phyloP scores from a whole-genome alignment of 2,329 filamentous ascomycete genomes.

The Pyrenochaeta sp. region DNA sequence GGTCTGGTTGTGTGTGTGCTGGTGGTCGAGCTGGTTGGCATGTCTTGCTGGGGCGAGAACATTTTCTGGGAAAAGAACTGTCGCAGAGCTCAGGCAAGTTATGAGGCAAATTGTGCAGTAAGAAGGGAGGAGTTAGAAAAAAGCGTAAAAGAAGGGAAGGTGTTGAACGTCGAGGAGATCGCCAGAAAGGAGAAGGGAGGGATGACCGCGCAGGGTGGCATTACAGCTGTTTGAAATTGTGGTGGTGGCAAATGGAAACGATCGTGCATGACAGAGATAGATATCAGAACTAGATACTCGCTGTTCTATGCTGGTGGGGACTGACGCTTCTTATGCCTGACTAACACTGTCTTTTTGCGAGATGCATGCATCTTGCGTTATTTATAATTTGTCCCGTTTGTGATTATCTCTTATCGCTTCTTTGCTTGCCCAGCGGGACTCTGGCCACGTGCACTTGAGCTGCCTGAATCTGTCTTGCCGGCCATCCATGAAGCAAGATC shows the following conservation, averaged over 20 bases:
- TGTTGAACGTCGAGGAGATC: slow-evolving; percentile 47
- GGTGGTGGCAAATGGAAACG: neutral
- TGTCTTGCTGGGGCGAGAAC: slow-evolving; percentile 37
- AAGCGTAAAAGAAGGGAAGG: slow-evolving; percentile 38
- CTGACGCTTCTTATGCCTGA: neutral
- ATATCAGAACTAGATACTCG: neutral
- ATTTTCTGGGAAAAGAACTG: slow-evolving; percentile 38
- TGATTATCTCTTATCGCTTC: slow-evolving; percentile 19
- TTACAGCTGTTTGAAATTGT: slow-evolving; percentile 14
- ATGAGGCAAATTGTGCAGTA: slow-evolving; percentile 42
- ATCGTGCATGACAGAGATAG: neutral
- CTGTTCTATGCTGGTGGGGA: neutral
- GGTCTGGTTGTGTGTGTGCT: slow-evolving; percentile 47
- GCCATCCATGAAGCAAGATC: slow-evolving; percentile 75
- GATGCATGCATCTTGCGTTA: neutral
- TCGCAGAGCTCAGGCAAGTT: slow-evolving; percentile 32
- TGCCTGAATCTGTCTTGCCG: slow-evolving; percentile 54
- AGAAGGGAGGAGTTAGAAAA: slow-evolving; percentile 42
- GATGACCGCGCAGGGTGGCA: slow-evolving; percentile 21
- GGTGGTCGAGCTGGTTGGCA: slow-evolving; percentile 46
- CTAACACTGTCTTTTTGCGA: neutral
- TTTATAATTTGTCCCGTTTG: neutral
- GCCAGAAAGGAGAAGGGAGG: slow-evolving; percentile 37
- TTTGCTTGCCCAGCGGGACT: slow-evolving; percentile 41
- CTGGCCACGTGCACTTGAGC: slow-evolving; percentile 27